These are phyloP conservation scores for Onygenales sp. DNA, from an alignment of 2,329 filamentous ascomycete species.

Conservation along the genomic window DNA sequence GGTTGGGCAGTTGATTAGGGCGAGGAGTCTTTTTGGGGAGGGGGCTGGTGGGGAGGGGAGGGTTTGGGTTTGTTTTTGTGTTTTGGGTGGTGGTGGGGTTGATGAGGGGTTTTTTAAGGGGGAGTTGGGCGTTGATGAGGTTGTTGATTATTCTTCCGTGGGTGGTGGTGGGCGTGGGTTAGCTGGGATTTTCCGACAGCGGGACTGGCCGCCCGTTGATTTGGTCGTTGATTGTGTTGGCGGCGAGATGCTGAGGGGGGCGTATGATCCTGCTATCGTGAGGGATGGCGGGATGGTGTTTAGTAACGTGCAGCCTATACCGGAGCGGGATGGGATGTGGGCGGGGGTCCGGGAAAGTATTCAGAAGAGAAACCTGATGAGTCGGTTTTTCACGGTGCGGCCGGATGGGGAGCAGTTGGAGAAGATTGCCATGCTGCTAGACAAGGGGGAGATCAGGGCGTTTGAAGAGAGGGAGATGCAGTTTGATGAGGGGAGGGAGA, in stretches of 20 bases:
- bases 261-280: slow-evolving; percentile 23
- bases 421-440: slow-evolving; percentile 26
- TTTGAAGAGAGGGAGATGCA: slow-evolving; percentile 25
- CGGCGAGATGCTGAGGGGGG: slow-evolving; percentile 23
- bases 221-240: slow-evolving; percentile 33
- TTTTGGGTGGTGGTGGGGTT: slow-evolving; percentile 15
- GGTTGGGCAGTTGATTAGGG: slow-evolving; percentile 28
- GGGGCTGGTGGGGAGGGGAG: slow-evolving; percentile 1
- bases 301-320: slow-evolving; percentile 21
- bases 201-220: slow-evolving; percentile 28
- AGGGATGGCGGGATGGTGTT: slow-evolving; percentile 25
- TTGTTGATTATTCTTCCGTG: slow-evolving; percentile 16
- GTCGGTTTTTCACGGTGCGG: slow-evolving; percentile 27
- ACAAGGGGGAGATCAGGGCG: slow-evolving; percentile 24
- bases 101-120: slow-evolving; percentile 20
- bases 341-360: slow-evolving; percentile 1
- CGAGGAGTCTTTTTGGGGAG: slow-evolving; percentile 22
- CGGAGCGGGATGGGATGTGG: slow-evolving; percentile 7
- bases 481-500: slow-evolving; percentile 24
- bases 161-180: slow-evolving; percentile 8
- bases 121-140: slow-evolving; percentile 23
- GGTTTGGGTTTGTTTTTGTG: slow-evolving; percentile 24
- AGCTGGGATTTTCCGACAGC: slow-evolving; percentile 20
- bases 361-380: slow-evolving; percentile 10
- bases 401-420: slow-evolving; percentile 26